Base-by-base conservation (phyloP, 2,329 filamentous ascomycete species). In the Alternaria arborescens region DNA sequence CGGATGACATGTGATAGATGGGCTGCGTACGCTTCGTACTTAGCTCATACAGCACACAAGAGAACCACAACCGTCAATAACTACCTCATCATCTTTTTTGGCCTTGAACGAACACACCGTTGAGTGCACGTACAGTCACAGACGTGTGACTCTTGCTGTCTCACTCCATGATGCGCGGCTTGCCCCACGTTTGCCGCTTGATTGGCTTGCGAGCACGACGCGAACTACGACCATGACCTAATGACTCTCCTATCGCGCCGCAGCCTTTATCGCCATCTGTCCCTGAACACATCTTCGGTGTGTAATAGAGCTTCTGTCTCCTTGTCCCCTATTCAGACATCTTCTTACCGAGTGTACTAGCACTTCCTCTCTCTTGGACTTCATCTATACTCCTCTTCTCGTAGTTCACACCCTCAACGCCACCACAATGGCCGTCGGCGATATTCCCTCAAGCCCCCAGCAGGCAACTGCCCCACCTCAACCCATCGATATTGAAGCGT, bases 401-500 rank as follows among this genome's bases (percentile, higher is more conserved):
- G 26, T 41, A 34, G 38, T 43, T 42, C 32, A 18, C 43, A 61
- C 54, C 47, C 32, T 46, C 47, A 41, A 53, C 62, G 51, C 52
- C 65, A 65, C 69, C 64, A 73, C 62, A 63, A 78, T 78, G 76
- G 76, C 77, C 42, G 76, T 78, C 61, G 69, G 65, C 41, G 69
- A 71, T 66, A 67, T 64, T 59, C 73, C 59, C 53, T 67, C 55
- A 28, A 62, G 55, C 51, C 60, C 70, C 41, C 66, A 64, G 52
- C 72, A 69, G 41, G 67, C 46, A 28, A 11, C 69, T 10, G 55
- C 67, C 12, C 48, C 58, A 34, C 61, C 70, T 26, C 71, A 73
- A 53, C 68, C 76, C 52, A 76, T 80, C 62, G 78, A 80, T 57
- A 78, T 84, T 50, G 81, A 82, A 70, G 80, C 82, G 55, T 84